Conservation (phyloP, 2,329 filamentous ascomycete genomes). For the Aphanocladium album region DNA sequence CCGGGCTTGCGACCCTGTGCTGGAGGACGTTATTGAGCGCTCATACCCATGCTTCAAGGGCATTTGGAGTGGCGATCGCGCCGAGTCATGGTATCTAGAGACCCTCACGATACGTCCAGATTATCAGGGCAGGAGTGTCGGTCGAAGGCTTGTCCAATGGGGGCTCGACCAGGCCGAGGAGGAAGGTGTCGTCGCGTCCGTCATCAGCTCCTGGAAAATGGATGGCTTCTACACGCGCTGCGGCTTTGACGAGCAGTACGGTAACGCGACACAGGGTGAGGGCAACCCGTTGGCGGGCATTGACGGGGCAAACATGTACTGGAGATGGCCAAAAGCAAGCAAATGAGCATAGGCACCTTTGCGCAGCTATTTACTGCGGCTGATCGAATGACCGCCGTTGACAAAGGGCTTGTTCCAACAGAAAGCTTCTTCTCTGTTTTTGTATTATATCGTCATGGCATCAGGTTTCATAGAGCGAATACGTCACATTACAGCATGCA, state of each 20-base stretch:
- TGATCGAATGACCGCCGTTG: neutral
- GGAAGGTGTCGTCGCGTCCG: conserved; percentile 34
- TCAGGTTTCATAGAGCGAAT: too few species aligned
- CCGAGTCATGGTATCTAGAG: conserved; percentile 34
- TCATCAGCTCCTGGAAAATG: conserved; percentile 33
- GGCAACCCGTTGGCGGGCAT: conserved; percentile 8
- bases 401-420: neutral
- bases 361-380: too few species aligned
- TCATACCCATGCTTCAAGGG: conserved; percentile 19
- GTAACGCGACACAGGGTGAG: conserved; percentile 3
- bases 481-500: neutral
- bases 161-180: conserved; percentile 32
- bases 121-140: conserved; percentile 32
- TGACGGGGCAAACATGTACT: conserved; percentile 8
- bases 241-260: conserved; percentile 9
- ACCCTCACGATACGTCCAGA: conserved; percentile 33
- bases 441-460: too few species aligned
- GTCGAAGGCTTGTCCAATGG: conserved; percentile 35
- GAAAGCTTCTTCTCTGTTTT: too few species aligned
- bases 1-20: conserved; percentile 18
- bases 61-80: conserved; percentile 25
- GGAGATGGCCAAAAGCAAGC: neutral
- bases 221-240: conserved; percentile 32
- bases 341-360: neutral
- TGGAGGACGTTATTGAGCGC: conserved; percentile 19